Base-by-base conservation (phyloP, 2,329 filamentous ascomycete species). In the Pseudopithomyces chartarum region DNA sequence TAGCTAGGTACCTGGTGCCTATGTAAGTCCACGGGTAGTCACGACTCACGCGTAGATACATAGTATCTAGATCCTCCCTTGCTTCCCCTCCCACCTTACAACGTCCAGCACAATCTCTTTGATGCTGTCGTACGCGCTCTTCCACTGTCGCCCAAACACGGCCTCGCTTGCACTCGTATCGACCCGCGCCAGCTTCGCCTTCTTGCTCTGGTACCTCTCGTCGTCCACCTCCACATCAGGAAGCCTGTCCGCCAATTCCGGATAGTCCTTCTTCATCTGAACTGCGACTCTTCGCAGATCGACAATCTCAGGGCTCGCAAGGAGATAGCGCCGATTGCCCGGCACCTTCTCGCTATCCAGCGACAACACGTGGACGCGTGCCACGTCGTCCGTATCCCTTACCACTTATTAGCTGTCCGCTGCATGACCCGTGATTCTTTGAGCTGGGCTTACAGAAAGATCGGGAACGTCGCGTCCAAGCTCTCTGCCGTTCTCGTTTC, bases 341-440 rank as follows among this genome's bases (percentile, higher is more conserved):
- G 56, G 55, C 5, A 65, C 55, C 12, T 48, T 53, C 6, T 33
- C 33, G 3, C 17, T 13, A 19, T 54, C 36, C 19, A 65, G 57
- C 11, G 59, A 51, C 11, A 52, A 46, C 26, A 65, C 36, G 50
- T 65, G 63, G 17, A 43, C 40, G 1, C 43, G 39, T 10, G 59
- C 61, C n/a, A 64, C 56, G 50, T 65, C 59, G 17, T 65, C 59
- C 13, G 56, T 54, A 42, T 65, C 63, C 54, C 63, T 65, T 32
- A 26, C 13, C 19, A 29, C 17, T 3, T 12, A 46, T 42, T 19
- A 52, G 20, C 46, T n/a, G 20, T 32, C 23, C 33, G 6, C 19
- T 34, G 13, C 22, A 45, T 29, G 10, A 42, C 10, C 12, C 20
- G 34, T 6, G 26, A 29, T 29, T 4, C 4, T 29, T 29, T 8